Base-by-base conservation (phyloP, 352 stramenopile genomes). In the Elongisporangium undulatum region DNA sequence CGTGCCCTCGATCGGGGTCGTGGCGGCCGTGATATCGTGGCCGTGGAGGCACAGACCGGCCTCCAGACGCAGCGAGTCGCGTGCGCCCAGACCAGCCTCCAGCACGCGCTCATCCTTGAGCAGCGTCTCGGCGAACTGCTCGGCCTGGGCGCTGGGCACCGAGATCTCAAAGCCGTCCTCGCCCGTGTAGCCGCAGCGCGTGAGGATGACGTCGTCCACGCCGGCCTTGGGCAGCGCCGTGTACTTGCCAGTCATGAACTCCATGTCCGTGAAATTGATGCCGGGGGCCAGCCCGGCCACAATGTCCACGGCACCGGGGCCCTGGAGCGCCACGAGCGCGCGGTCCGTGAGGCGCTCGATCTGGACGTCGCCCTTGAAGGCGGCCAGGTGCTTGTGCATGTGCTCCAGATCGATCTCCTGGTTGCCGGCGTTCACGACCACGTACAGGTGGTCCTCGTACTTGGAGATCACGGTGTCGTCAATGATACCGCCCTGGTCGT, bases 131-230 rank as follows among this genome's bases (percentile, higher is more conserved):
- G 74, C 77, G 53, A 96, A 86, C n/a, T 56, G 61, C 53, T 82
- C 72, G 2, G 67, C 67, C 49, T 93, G 67, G 19, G 67, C 66
- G 53, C 71, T 87, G 17, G 73, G 66, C 59, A 98, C 94, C 17
- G 92, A 96, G 56, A 99, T 89, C 81, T 99, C 97, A 62, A 99
- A 99, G 19, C 97, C 97, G 75, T 99, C 97, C 72, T 99, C 97
- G 24, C 97, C 97, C 29, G 97, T 99, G 87, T 99, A 99, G 12
- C 97, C 97, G 73, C 97, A 99, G 64, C 97, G 96, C 16, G 89
- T 97, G 50, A 98, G 64, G 38, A 92, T 90, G 21, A 92, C 89
- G 41, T 97, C 85, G 49, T 96, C 74, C 65, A 91, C 83, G 15
- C 63, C 66, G 29, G 69, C 66, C 15, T 64, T 61, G 34, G 69